phyloP scores from a whole-genome alignment of 768 basidiomycete genomes.

The Tephrocybe sp. region DNA sequence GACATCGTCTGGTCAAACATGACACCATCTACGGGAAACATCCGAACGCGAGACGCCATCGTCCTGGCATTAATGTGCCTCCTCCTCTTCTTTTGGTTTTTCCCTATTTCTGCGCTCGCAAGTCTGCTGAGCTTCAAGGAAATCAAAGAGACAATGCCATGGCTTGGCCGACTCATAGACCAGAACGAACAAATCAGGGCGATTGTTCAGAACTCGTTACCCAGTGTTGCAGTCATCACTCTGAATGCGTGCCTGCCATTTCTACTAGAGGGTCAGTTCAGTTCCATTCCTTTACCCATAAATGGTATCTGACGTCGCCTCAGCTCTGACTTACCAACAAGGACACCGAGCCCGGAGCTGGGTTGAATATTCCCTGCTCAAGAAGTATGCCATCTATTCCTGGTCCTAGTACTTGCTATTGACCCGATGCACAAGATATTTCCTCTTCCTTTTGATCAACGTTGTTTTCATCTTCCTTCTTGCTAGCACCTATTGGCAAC shows the following conservation, averaged over 20 bases:
- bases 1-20: constrained; percentile 96
- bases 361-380: constrained; percentile 89
- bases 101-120: constrained; percentile 87
- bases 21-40: constrained; percentile 54
- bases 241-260: constrained; percentile 90
- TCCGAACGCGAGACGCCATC: constrained; percentile 66
- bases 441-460: constrained; percentile 87
- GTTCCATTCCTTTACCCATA: neutral
- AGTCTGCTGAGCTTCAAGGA: constrained; percentile 88
- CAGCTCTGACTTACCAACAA: constrained; percentile 82
- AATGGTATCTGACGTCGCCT: constrained; percentile 2
- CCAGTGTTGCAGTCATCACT: constrained; percentile 84
- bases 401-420: neutral
- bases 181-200: constrained; percentile 76
- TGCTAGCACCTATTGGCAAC: constrained; percentile 88
- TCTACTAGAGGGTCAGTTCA: constrained; percentile 70
- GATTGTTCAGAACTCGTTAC: constrained; percentile 92
- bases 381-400: constrained; percentile 59
- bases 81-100: constrained; percentile 87
- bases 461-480: constrained; percentile 94
- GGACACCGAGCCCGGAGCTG: constrained; percentile 88
- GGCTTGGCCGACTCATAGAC: constrained; percentile 84
- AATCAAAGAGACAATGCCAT: constrained; percentile 86
- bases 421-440: constrained; percentile 61
- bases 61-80: constrained; percentile 68